Conservation (phyloP, 2,329 filamentous ascomycete genomes). For the Xylariales sp. region DNA sequence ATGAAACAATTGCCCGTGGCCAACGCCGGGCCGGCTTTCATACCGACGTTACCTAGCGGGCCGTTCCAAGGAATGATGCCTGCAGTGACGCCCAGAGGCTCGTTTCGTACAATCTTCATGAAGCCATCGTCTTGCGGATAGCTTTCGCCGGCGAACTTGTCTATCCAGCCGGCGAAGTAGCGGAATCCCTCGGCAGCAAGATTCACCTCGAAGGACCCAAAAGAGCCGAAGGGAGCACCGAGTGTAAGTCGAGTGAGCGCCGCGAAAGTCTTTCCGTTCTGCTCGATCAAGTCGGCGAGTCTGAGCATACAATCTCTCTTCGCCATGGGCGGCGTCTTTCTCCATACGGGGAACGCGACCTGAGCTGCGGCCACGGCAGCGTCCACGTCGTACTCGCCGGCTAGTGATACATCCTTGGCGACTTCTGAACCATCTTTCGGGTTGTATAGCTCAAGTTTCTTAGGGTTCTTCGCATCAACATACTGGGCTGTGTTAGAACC, state of each 20-base stretch:
- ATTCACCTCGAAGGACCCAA: slow-evolving; percentile 13
- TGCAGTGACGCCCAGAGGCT: slow-evolving; percentile 12
- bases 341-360: slow-evolving; percentile 35
- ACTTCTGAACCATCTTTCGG: slow-evolving; percentile 45
- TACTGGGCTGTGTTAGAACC: too few relatives aligned
- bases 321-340: neutral
- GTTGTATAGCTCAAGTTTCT: slow-evolving; percentile 44
- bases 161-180: slow-evolving; percentile 24
- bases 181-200: slow-evolving; percentile 16
- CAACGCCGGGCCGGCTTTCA: slow-evolving; percentile 33
- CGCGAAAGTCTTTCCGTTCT: slow-evolving; percentile 23
- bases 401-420: slow-evolving; percentile 41
- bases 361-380: slow-evolving; percentile 43
- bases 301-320: slow-evolving; percentile 1
- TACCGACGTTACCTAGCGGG: slow-evolving; percentile 30
- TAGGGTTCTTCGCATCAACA: slow-evolving; percentile 35
- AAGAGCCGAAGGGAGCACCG: slow-evolving; percentile 20
- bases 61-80: slow-evolving; percentile 36
- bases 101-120: neutral
- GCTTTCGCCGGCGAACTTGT: slow-evolving; percentile 28
- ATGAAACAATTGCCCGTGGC: slow-evolving; percentile 34
- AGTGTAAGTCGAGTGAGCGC: slow-evolving; percentile 40
- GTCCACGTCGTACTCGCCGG: slow-evolving; percentile 43
- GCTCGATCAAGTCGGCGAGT: slow-evolving; percentile 3
- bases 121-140: slow-evolving; percentile 35